A percentile compares a stretch with the other conserved stretches of the same genome.
Evolutionary conservation across 2,329 filamentous ascomycete species (phyloP).

Genomic region (Xylaria digitata): DNA sequence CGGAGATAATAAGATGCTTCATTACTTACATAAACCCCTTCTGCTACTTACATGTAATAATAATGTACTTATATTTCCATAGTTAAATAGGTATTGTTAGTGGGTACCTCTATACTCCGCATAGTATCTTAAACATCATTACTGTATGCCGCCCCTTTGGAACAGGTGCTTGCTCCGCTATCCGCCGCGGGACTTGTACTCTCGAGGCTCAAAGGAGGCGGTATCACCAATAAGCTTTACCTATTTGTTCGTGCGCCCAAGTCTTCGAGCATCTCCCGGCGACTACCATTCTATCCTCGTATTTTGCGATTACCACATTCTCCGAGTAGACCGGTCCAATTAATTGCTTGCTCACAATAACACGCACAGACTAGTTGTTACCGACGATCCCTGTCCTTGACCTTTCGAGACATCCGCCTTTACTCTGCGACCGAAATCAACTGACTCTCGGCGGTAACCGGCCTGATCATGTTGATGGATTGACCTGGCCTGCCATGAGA

Average conservation of each 20-base stretch:
- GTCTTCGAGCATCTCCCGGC: slow-evolving; percentile 16
- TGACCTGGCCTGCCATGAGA: slow-evolving; percentile 49
- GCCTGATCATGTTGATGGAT: slow-evolving; percentile 49
- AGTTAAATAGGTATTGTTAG: not conserved
- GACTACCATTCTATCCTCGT: slow-evolving; percentile 8
- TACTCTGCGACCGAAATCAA: slow-evolving; percentile 27
- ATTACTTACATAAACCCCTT: too few species aligned
- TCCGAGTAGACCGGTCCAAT: slow-evolving; percentile 21
- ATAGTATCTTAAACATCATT: not conserved
- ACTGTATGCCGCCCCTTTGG: not conserved
- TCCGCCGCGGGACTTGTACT: not conserved
- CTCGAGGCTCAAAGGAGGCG: not conserved
- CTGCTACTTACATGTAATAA: too few species aligned
- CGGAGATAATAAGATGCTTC: too few species aligned
- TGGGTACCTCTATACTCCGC: not conserved
- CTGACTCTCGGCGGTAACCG: slow-evolving; percentile 33
- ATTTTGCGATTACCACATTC: slow-evolving; percentile 11
- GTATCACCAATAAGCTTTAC: slow-evolving; percentile 26
- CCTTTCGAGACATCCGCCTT: slow-evolving; percentile 8
- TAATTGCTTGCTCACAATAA: slow-evolving; percentile 21
- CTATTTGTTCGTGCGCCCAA: slow-evolving; percentile 7
- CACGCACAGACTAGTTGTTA: slow-evolving; percentile 7
- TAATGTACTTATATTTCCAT: too few species aligned
- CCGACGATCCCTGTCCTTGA: slow-evolving; percentile 1
- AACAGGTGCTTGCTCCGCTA: not conserved